phyloP scores from a whole-genome alignment of 1,139 yeast species.

The Blastobotrys serpentis region DNA sequence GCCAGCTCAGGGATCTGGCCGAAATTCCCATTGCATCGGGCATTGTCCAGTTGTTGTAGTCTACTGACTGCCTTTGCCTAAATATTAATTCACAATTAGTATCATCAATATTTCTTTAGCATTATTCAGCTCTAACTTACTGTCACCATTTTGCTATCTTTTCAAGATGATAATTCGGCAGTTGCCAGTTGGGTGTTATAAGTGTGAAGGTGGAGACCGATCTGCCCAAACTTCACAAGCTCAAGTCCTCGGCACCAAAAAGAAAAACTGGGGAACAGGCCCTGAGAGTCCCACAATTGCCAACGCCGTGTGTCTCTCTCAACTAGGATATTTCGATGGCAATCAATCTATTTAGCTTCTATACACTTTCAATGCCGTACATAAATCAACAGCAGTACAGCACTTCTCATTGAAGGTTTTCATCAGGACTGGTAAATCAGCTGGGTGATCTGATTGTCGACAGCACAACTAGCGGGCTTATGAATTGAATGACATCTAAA shows the following conservation, averaged over 20 bases:
- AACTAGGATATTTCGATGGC: background rate
- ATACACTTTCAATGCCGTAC: background rate
- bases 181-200: background rate
- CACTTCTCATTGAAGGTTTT: too few relatives aligned
- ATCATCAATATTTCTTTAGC: background rate
- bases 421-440: too few relatives aligned
- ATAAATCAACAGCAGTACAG: too few relatives aligned
- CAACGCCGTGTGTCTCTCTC: background rate
- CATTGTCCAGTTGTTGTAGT: slow-evolving; percentile 25
- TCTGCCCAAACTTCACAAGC: slow-evolving; percentile 7
- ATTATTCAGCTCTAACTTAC: background rate
- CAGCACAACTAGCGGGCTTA: too few relatives aligned
- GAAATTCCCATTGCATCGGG: slow-evolving; percentile 26
- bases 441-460: too few relatives aligned
- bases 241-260: slow-evolving; percentile 1
- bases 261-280: slow-evolving; percentile 1
- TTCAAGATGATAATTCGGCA: background rate
- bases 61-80: slow-evolving; percentile 3
- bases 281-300: background rate
- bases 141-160: slow-evolving; percentile 4
- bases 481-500: too few relatives aligned
- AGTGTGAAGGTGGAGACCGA: background rate
- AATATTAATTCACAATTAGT: background rate
- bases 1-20: slow-evolving; percentile 27
- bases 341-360: background rate